Percentiles rank a stretch among this genome's conserved stretches.
Conservation (phyloP, 2,329 filamentous ascomycete genomes). For the Geoglossum cookeanum region DNA sequence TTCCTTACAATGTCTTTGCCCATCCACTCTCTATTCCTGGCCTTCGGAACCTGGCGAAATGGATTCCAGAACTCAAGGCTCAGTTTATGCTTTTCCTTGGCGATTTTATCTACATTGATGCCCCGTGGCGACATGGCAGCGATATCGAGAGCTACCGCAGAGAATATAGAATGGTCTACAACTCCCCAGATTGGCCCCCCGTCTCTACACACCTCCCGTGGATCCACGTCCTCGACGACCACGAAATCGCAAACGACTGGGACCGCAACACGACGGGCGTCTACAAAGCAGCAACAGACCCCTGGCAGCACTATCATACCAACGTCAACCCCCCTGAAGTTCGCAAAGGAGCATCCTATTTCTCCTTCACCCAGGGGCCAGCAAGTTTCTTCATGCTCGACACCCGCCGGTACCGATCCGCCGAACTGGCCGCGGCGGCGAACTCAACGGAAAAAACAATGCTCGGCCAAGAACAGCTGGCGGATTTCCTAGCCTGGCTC, state of each 20-base stretch:
- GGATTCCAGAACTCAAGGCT: slow-evolving; percentile 50
- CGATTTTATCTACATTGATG: slow-evolving; percentile 82
- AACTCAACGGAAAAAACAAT: slow-evolving; percentile 59
- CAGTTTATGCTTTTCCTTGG: slow-evolving; percentile 69
- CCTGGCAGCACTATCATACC: slow-evolving; percentile 74
- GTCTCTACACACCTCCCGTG: slow-evolving; percentile 70
- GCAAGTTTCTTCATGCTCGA: slow-evolving; percentile 91
- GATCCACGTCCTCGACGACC: slow-evolving; percentile 93
- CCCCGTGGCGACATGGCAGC: slow-evolving; percentile 60
- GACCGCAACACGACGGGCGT: slow-evolving; percentile 61
- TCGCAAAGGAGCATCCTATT: slow-evolving; percentile 55
- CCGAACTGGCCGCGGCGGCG: slow-evolving; percentile 39
- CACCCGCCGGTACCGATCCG: slow-evolving; percentile 66
- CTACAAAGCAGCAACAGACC: slow-evolving; percentile 61
- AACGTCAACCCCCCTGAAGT: slow-evolving; percentile 61
- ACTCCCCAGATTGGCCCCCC: slow-evolving; percentile 73
- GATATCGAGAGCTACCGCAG: slow-evolving; percentile 60
- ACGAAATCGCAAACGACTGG: slow-evolving; percentile 95
- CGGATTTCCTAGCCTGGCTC: slow-evolving; percentile 63
- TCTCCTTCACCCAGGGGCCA: slow-evolving; percentile 73
- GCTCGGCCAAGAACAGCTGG: slow-evolving; percentile 61
- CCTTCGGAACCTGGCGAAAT: slow-evolving; percentile 54
- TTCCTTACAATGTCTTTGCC: slow-evolving; percentile 72
- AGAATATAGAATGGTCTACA: slow-evolving; percentile 91
- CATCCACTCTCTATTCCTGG: slow-evolving; percentile 71